Conservation (phyloP, 164 flowering plant genomes). For the Tinospora cordifolia region DNA sequence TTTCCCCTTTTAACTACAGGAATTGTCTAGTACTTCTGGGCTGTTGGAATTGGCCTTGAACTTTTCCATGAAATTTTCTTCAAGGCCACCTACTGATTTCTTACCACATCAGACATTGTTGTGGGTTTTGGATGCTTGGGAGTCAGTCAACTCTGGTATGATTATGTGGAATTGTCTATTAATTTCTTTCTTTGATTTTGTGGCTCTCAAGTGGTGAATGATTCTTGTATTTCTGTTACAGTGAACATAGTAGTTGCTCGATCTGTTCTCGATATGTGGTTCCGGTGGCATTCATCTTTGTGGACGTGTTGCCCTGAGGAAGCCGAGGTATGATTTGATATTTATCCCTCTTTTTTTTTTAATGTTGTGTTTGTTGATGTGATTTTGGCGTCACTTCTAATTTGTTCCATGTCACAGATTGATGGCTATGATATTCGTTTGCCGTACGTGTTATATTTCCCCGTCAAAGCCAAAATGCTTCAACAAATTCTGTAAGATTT, state of each 20-base stretch:
- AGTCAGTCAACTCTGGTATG: constrained; percentile 47
- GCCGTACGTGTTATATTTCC: constrained; percentile 48
- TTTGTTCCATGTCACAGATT: constrained; percentile 29
- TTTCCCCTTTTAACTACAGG: constrained; percentile 27
- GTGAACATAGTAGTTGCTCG: constrained; percentile 41
- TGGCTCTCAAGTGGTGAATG: neutral
- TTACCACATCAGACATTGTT: constrained; percentile 60
- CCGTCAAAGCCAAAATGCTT: constrained; percentile 35
- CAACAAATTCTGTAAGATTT: constrained; percentile 47
- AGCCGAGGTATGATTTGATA: constrained; percentile 30
- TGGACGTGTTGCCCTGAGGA: constrained; percentile 37
- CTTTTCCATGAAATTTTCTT: constrained; percentile 50
- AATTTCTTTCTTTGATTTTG: neutral
- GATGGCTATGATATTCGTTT: constrained; percentile 18
- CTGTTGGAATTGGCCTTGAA: constrained; percentile 37
- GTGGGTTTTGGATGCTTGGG: constrained; percentile 67
- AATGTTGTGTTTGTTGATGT: neutral
- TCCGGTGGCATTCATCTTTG: constrained; percentile 74
- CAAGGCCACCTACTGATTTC: constrained; percentile 69
- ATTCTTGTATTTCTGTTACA: constrained; percentile 21
- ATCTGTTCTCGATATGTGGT: constrained; percentile 83
- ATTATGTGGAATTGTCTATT: neutral
- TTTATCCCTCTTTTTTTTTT: neutral
- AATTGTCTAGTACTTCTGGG: constrained; percentile 20
- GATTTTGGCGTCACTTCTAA: neutral